These are phyloP conservation scores for Solanum gandarillasii DNA, from an alignment of 257 asterid genomes.

Conservation along the genomic window DNA sequence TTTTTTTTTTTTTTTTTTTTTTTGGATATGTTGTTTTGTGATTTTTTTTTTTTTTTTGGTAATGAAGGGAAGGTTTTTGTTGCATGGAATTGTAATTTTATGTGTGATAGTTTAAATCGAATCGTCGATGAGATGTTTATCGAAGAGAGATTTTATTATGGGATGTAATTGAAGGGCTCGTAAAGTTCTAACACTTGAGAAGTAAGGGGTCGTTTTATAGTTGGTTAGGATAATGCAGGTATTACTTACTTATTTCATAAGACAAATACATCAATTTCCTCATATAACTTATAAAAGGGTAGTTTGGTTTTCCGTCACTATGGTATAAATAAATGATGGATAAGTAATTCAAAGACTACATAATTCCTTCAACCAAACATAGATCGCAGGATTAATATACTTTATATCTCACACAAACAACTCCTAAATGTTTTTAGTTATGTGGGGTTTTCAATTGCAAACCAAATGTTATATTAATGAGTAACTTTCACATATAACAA, in stretches of 20 bases:
- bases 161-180: background rate
- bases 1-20: background rate
- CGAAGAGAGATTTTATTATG: background rate
- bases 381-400: too few species aligned
- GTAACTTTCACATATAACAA: too few species aligned
- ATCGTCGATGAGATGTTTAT: background rate
- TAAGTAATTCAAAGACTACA: too few species aligned
- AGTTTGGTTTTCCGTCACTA: too few species aligned
- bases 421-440: background rate
- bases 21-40: background rate
- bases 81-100: background rate
- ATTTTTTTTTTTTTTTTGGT: background rate
- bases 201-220: background rate
- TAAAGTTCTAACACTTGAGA: background rate
- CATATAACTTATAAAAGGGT: background rate
- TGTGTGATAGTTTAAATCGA: background rate
- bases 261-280: background rate
- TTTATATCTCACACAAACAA: too few species aligned
- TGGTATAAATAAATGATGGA: too few species aligned
- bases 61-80: background rate
- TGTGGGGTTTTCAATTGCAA: background rate
- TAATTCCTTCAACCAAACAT: too few species aligned
- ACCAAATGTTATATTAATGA: background rate
- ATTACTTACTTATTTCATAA: too few species aligned
- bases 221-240: background rate